These are phyloP conservation scores for Tolypocladium capitatum DNA, from an alignment of 2,329 filamentous ascomycete species.

Conservation along the genomic window DNA sequence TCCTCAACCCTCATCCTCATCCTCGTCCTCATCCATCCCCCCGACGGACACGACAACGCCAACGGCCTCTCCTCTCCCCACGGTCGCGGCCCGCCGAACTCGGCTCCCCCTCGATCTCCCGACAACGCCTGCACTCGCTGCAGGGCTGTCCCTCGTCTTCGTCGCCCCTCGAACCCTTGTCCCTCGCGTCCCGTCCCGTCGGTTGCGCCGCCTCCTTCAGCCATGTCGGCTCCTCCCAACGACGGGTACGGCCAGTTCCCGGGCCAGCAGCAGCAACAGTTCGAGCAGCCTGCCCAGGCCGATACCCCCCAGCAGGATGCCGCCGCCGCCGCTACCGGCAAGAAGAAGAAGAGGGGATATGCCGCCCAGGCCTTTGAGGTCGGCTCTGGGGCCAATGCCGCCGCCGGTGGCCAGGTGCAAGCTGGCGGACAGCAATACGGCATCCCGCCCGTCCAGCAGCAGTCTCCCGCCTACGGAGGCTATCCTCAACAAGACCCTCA, in stretches of 20 bases:
- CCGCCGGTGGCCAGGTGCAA: slow-evolving; percentile 31
- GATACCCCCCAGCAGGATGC: slow-evolving; percentile 14
- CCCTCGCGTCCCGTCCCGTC: background rate
- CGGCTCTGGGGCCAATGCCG: slow-evolving; percentile 71
- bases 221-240: slow-evolving; percentile 45
- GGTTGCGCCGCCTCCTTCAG: slow-evolving; percentile 13
- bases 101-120: slow-evolving; percentile 1
- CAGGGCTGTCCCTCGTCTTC: slow-evolving; percentile 2
- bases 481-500: slow-evolving; percentile 41
- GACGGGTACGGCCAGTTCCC: slow-evolving; percentile 41
- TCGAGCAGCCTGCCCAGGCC: slow-evolving; percentile 24
- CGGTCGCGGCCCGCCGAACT: slow-evolving; percentile 2
- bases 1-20: background rate
- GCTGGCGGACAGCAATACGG: slow-evolving; percentile 31
- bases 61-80: slow-evolving; percentile 2
- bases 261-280: slow-evolving; percentile 27
- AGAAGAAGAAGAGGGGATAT: slow-evolving; percentile 90
- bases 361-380: slow-evolving; percentile 93
- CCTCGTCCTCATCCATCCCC: background rate
- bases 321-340: slow-evolving; percentile 31
- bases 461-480: slow-evolving; percentile 39
- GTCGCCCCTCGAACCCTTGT: background rate
- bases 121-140: slow-evolving; percentile 4
- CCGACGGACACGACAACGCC: background rate
- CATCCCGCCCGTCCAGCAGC: slow-evolving; percentile 27